Percentiles rank a stretch among this genome's conserved stretches.
These are phyloP conservation scores for Talaromyces adpressus DNA, from an alignment of 495 filamentous ascomycete genomes.

Conservation along the genomic window DNA sequence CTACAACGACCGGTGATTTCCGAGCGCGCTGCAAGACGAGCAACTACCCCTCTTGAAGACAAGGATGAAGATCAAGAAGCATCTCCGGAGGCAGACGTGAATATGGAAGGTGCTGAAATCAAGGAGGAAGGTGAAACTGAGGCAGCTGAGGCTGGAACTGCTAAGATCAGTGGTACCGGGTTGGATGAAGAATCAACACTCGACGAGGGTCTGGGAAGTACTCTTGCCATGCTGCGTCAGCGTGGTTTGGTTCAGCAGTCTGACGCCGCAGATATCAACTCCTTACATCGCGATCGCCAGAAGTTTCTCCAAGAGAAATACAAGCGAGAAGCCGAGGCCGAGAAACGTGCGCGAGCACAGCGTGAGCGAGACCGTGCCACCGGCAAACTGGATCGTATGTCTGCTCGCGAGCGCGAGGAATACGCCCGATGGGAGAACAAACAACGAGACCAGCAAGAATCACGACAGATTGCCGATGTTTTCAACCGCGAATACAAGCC, in stretches of 20 bases:
- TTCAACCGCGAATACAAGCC: constrained; percentile 87
- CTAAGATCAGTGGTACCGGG: constrained; percentile 55
- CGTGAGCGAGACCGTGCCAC: constrained; percentile 80
- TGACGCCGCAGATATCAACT: constrained; percentile 55
- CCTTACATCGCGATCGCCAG: constrained; percentile 65
- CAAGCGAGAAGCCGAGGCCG: constrained; percentile 64
- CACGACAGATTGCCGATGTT: constrained; percentile 70
- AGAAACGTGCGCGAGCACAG: constrained; percentile 70
- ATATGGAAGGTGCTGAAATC: constrained; percentile 54
- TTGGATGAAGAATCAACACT: constrained; percentile 80
- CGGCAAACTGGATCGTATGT: constrained; percentile 79
- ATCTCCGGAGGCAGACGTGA: constrained; percentile 53
- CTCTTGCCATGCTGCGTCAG: constrained; percentile 72
- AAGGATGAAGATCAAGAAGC: constrained; percentile 11
- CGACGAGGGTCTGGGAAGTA: constrained; percentile 69
- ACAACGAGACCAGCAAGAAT: constrained; percentile 72
- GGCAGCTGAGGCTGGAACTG: constrained; percentile 31
- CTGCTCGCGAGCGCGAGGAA: constrained; percentile 83
- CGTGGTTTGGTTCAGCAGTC: constrained; percentile 68
- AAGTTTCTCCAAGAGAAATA: constrained; percentile 76
- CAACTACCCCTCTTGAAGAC: constrained; percentile 29
- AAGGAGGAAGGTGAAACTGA: constrained; percentile 45
- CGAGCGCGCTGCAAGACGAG: constrained; percentile 46
- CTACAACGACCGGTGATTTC: constrained; percentile 62
- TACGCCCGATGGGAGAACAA: constrained; percentile 81